Conservation (phyloP, 352 stramenopile species). For the Phytophthora europaea region DNA sequence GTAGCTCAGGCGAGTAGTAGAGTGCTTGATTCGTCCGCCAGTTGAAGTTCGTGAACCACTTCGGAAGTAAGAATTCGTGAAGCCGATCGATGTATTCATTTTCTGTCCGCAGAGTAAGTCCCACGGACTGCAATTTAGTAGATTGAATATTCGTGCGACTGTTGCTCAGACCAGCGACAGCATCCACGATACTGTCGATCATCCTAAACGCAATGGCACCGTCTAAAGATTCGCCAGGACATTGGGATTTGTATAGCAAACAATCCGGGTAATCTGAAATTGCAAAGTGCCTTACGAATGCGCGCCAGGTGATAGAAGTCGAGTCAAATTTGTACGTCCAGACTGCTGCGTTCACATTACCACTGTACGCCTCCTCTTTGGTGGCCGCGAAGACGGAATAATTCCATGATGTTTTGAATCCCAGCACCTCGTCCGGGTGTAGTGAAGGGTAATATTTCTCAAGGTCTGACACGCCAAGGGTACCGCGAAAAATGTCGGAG, state of each 20-base stretch:
- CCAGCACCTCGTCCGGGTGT: conserved; percentile 42
- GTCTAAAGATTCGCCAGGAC: conserved; percentile 6
- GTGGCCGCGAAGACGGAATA: conserved; percentile 36
- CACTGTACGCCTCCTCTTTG: conserved; percentile 8
- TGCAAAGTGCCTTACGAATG: conserved; percentile 33
- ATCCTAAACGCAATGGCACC: conserved; percentile 38
- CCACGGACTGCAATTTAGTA: neutral
- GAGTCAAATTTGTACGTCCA: conserved; percentile 59
- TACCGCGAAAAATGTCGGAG: conserved; percentile 45
- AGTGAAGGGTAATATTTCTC: conserved; percentile 25
- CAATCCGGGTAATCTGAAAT: conserved; percentile 33
- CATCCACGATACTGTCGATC: conserved; percentile 38
- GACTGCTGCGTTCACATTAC: conserved; percentile 7
- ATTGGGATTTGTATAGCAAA: conserved; percentile 25
- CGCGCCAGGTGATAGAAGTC: conserved; percentile 41
- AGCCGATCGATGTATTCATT: conserved; percentile 48
- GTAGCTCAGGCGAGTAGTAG: conserved; percentile 37
- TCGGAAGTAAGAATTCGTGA: conserved; percentile 51
- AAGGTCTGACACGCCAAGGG: conserved; percentile 25
- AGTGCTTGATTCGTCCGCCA: conserved; percentile 44
- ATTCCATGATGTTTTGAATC: conserved; percentile 43
- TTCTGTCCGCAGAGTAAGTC: conserved; percentile 31
- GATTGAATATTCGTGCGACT: neutral
- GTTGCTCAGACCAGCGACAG: neutral
- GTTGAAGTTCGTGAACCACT: conserved; percentile 38